Conservation (phyloP, 78 protist species). For the Dictyostelium capitatum region DNA sequence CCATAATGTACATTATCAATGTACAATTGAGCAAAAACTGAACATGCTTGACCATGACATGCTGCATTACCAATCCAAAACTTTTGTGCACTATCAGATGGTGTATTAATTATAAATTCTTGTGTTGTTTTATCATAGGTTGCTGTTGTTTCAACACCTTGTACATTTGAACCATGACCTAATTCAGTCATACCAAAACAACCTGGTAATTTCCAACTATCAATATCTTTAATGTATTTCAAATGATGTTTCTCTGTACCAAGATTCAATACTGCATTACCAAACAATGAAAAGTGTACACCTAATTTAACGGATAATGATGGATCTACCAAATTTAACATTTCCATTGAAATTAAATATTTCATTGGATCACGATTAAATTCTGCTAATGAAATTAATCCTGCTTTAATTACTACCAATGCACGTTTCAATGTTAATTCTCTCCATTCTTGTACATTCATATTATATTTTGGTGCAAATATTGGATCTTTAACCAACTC, state of each 20-base stretch:
- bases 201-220: slow-evolving; percentile 70
- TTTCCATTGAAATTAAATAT: slow-evolving; percentile 62
- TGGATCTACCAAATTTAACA: slow-evolving; percentile 34
- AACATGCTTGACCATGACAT: slow-evolving; percentile 77
- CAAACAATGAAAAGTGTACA: slow-evolving; percentile 85
- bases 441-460: slow-evolving; percentile 65
- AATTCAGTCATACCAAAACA: slow-evolving; percentile 89
- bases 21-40: slow-evolving; percentile 84
- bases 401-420: slow-evolving; percentile 26
- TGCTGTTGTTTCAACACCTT: slow-evolving; percentile 92
- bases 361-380: slow-evolving; percentile 81
- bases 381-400: slow-evolving; percentile 61
- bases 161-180: slow-evolving; percentile 87
- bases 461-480: slow-evolving; percentile 71
- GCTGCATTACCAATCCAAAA: slow-evolving; percentile 94
- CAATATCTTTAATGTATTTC: slow-evolving; percentile 84
- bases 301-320: slow-evolving; percentile 83
- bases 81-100: slow-evolving; percentile 89
- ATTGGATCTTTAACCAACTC: slow-evolving; percentile 71
- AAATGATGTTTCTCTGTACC: slow-evolving; percentile 85
- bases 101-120: slow-evolving; percentile 80
- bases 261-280: slow-evolving; percentile 79
- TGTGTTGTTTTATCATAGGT: slow-evolving; percentile 83
- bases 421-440: slow-evolving; percentile 77
- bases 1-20: slow-evolving; percentile 80